Evolutionary conservation across 2,329 filamentous ascomycete species (phyloP).

Genomic region (Talaromyces sp.): DNA sequence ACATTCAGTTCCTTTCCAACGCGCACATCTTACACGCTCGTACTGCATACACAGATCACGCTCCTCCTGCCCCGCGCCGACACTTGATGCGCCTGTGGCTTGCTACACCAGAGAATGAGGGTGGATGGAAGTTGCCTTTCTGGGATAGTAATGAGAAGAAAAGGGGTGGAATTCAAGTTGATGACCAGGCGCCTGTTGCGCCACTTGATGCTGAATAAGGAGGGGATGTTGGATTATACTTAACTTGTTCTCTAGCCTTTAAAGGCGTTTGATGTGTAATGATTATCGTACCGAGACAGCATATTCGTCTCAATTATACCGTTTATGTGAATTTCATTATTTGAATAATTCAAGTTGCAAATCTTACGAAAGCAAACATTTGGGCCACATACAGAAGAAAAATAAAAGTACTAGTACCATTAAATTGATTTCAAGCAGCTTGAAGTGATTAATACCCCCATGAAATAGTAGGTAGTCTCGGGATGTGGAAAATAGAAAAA

Average conservation of each 20-base stretch:
- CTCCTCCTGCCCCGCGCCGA: constrained; percentile 68
- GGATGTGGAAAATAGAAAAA: no score
- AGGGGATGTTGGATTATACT: neutral
- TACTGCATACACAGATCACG: constrained; percentile 75
- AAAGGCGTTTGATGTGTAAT: no score
- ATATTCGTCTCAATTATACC: no score
- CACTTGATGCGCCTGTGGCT: constrained; percentile 86
- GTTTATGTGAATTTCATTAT: no score
- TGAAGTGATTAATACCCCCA: no score
- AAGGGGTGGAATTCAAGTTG: constrained; percentile 84
- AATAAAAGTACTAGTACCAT: no score
- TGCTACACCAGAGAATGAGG: constrained; percentile 77
- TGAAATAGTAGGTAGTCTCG: no score
- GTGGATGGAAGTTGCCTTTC: constrained; percentile 83
- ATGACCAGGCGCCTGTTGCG: constrained; percentile 74
- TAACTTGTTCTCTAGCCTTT: constrained; percentile 8
- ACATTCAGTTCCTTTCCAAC: constrained; percentile 86
- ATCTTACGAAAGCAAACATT: no score
- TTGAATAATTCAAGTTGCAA: no score
- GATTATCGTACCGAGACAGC: no score
- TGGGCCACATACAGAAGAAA: no score
- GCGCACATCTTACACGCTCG: constrained; percentile 78
- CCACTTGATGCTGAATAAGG: constrained; percentile 75
- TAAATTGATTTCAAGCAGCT: no score
- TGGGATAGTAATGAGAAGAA: constrained; percentile 82